Base-by-base conservation (phyloP, 176 grass and related monocot species). In the Melocanna baccifera region DNA sequence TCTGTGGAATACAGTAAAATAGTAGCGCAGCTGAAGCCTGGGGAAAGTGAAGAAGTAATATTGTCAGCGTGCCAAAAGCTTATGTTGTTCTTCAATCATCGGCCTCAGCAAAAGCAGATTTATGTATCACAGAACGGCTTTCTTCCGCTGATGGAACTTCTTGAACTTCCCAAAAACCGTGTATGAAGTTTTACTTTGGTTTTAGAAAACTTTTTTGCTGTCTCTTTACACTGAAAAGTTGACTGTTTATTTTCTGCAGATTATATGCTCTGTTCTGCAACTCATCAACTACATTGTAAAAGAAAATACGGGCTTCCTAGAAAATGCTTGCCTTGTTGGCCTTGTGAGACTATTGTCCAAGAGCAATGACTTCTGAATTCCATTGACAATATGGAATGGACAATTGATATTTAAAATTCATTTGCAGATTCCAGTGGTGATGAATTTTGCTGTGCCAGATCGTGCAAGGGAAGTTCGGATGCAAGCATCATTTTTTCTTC, bases 291-390 rank as follows among this genome's bases (percentile, higher is more conserved):
- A 83, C 85, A 91, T 94, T 70, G 89, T 99, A 69, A 94, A 94
- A 83, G 96, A 99, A 73, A 96, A 92, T 78, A 47, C 75, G 10
- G 39, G 67, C 67, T 99, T 96, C 61, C 93, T 94, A 81, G 91
- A 99, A 92, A 96, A 99, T 89, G 93, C 96, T 41, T 99, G 96
- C 87, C 96, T 99, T 80, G 89, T 99, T 89, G 96, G 96, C 89
- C 86, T 99, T 71, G 96, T 99, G 82, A 95, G 89, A 66, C 88
- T 30, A 67, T 56, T 76, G 20, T 69, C 90, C 28, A 15, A 73
- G 13, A 75, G 37, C 25, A 41, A 77, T 79, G 48, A 61, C 71
- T 71, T 71, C 36, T 78, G 71, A 86, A 81, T 67, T 91, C 62
- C 64, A 22, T 76, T 79, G 29, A 37, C 71, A 46, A 11, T 28